Percentiles rank a stretch among this genome's conserved stretches.
These are phyloP conservation scores for Aspergillus fischeri DNA, from an alignment of 2,329 filamentous ascomycete genomes.

Conservation along the genomic window DNA sequence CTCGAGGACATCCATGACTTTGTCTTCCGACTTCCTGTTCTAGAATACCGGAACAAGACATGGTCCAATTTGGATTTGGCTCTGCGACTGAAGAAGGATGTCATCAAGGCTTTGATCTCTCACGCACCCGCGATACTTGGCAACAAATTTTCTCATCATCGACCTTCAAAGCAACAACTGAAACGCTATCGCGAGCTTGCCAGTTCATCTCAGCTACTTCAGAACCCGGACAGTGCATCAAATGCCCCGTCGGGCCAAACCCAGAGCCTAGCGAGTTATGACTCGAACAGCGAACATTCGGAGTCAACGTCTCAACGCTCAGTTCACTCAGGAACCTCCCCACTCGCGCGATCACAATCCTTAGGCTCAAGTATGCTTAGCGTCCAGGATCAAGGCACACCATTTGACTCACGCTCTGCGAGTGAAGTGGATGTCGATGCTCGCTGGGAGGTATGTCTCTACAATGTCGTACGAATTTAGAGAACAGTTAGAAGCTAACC, in stretches of 20 bases:
- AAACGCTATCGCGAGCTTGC: slow-evolving; percentile 77
- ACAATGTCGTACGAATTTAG: background rate
- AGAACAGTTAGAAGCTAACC: slow-evolving; percentile 10
- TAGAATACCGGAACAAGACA: slow-evolving; percentile 97
- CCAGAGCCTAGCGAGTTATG: slow-evolving; percentile 33
- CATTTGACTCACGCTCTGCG: slow-evolving; percentile 31
- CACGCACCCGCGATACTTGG: slow-evolving; percentile 95
- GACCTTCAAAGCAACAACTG: slow-evolving; percentile 74
- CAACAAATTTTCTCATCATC: slow-evolving; percentile 91
- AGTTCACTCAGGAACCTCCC: slow-evolving; percentile 33
- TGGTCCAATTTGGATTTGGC: slow-evolving; percentile 98
- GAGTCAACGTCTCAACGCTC: slow-evolving; percentile 35
- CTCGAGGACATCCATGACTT: slow-evolving; percentile 96
- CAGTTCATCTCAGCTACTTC: slow-evolving; percentile 66
- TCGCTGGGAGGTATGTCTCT: slow-evolving; percentile 34
- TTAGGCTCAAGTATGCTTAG: slow-evolving; percentile 29
- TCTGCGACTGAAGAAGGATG: slow-evolving; percentile 86
- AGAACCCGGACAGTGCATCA: slow-evolving; percentile 35
- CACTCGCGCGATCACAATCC: slow-evolving; percentile 33
- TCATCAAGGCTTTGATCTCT: slow-evolving; percentile 88
- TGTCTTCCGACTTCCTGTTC: slow-evolving; percentile 87
- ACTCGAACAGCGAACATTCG: slow-evolving; percentile 37
- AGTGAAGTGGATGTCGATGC: slow-evolving; percentile 36
- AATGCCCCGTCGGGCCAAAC: slow-evolving; percentile 26
- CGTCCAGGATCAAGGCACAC: slow-evolving; percentile 17